Conservation (phyloP, 495 filamentous ascomycete genomes). For the Talaromyces wortmannii region DNA sequence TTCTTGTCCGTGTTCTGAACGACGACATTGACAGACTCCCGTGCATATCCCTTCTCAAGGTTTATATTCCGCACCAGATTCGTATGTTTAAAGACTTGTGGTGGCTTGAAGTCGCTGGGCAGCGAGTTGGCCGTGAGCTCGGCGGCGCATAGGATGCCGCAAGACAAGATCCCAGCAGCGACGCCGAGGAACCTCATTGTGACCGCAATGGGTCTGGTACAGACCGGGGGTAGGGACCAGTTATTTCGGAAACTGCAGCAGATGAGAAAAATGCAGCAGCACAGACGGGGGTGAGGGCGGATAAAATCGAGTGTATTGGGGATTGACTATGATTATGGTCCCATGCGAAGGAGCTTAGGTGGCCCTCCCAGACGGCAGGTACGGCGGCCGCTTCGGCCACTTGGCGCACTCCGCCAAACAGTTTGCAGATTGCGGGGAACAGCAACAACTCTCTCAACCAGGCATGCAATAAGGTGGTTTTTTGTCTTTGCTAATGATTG, state of each 20-base stretch:
- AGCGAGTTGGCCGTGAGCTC: slow-evolving; percentile 35
- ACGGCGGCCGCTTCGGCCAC: slow-evolving; percentile 33
- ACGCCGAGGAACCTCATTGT: slow-evolving; percentile 39
- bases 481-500: not conserved
- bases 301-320: slow-evolving; percentile 4
- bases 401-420: slow-evolving; percentile 15
- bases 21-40: slow-evolving; percentile 86
- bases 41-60: slow-evolving; percentile 82
- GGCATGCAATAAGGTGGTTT: too few relatives aligned
- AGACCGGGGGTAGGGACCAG: slow-evolving; percentile 21
- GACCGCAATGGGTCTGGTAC: slow-evolving; percentile 9
- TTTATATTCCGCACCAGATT: slow-evolving; percentile 89
- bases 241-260: slow-evolving; percentile 11
- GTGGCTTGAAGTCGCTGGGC: slow-evolving; percentile 71
- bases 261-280: slow-evolving; percentile 12
- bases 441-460: not conserved
- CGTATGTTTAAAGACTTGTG: slow-evolving; percentile 82
- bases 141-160: slow-evolving; percentile 2
- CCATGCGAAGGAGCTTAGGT: slow-evolving; percentile 32
- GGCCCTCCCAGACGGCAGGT: slow-evolving; percentile 24
- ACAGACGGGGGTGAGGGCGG: slow-evolving; percentile 8
- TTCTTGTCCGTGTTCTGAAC: slow-evolving; percentile 78
- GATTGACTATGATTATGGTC: not conserved
- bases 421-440: slow-evolving; percentile 21
- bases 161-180: slow-evolving; percentile 23